phyloP scores from a whole-genome alignment of 148 eudicot genomes.

The Silene latifolia region DNA sequence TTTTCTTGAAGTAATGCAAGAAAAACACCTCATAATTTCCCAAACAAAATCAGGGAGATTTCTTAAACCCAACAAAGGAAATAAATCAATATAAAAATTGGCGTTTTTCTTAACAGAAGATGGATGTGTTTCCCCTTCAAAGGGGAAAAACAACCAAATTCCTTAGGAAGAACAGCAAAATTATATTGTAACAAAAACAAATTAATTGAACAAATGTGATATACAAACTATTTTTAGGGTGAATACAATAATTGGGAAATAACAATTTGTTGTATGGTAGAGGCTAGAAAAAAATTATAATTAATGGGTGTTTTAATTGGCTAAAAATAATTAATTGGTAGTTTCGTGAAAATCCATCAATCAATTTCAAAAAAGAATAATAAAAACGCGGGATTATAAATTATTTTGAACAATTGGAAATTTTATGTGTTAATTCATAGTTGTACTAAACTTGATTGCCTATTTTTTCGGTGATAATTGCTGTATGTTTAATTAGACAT shows the following conservation, averaged over 20 bases:
- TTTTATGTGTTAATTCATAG: no score
- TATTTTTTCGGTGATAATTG: no score
- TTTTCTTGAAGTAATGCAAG: constrained; percentile 47
- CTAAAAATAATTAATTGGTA: not conserved
- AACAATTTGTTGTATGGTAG: not conserved
- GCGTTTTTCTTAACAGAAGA: not conserved
- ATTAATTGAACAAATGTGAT: not conserved
- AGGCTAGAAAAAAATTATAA: no score
- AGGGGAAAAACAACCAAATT: constrained; percentile 7
- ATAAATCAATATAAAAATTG: not conserved
- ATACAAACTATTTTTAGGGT: not conserved
- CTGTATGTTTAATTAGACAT: no score
- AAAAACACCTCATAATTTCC: constrained; percentile 53
- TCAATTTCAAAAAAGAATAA: no score
- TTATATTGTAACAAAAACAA: not conserved
- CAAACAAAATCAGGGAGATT: not conserved
- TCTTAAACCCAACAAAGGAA: constrained; percentile 7
- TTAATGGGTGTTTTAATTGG: not conserved
- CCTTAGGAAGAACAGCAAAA: not conserved
- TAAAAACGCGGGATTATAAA: no score
- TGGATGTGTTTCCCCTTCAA: constrained; percentile 18
- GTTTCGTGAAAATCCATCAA: not conserved
- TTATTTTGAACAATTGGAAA: no score
- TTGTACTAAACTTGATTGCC: no score
- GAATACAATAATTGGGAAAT: not conserved